phyloP scores from a whole-genome alignment of 2,329 filamentous ascomycete genomes.

The Calonectria hongkongensis region DNA sequence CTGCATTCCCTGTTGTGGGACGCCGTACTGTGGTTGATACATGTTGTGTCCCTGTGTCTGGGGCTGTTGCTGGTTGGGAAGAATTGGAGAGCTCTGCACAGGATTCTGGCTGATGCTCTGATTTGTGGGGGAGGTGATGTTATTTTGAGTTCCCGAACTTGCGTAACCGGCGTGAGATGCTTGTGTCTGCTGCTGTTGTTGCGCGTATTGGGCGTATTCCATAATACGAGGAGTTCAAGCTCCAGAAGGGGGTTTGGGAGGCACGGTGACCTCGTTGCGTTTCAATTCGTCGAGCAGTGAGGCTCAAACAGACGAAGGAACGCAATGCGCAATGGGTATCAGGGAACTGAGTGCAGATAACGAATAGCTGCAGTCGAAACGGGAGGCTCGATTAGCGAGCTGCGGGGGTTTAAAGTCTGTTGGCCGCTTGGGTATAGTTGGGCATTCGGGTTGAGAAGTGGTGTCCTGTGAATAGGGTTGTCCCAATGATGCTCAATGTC shows the following conservation, averaged over 20 bases:
- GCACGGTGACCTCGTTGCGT: slow-evolving; percentile 53
- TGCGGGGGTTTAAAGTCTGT: slow-evolving; percentile 58
- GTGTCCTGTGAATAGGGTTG: slow-evolving; percentile 61
- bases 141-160: slow-evolving; percentile 72
- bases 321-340: slow-evolving; percentile 41
- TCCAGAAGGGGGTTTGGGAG: slow-evolving; percentile 52
- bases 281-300: slow-evolving; percentile 50
- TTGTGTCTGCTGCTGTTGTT: slow-evolving; percentile 73
- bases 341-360: slow-evolving; percentile 42
- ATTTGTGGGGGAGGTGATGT: slow-evolving; percentile 84
- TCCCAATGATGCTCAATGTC: slow-evolving; percentile 66
- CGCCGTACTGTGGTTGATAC: slow-evolving; percentile 87
- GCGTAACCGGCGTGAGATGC: slow-evolving; percentile 80
- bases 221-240: slow-evolving; percentile 70
- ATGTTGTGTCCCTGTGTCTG: slow-evolving; percentile 82
- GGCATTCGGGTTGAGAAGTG: slow-evolving; percentile 64
- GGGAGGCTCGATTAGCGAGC: slow-evolving; percentile 52
- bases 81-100: slow-evolving; percentile 85
- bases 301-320: slow-evolving; percentile 38
- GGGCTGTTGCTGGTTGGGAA: slow-evolving; percentile 83
- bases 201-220: slow-evolving; percentile 85
- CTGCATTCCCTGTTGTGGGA: slow-evolving; percentile 84
- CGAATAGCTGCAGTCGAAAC: slow-evolving; percentile 52
- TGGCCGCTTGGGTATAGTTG: slow-evolving; percentile 65
- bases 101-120: slow-evolving; percentile 80